Evolutionary conservation across 176 grass and related monocot species (phyloP).

Genomic region (Rhynchospora pubera): DNA sequence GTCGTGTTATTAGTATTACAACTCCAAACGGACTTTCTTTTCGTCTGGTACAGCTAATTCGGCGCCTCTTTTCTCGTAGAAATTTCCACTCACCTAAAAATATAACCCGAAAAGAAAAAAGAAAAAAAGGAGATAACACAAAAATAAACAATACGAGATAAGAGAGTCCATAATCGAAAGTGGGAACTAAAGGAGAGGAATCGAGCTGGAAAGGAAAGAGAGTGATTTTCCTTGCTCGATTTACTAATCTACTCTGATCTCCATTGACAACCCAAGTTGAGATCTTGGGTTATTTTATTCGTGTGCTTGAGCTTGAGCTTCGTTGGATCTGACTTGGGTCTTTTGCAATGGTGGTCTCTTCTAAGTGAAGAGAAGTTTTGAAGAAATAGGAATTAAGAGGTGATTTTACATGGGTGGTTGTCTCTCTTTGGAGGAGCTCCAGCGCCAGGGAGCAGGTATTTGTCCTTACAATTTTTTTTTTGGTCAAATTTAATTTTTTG

Average conservation of each 20-base stretch:
- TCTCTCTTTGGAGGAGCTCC: constrained; percentile 77
- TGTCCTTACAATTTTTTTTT: neutral
- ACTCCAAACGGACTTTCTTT: constrained; percentile 33
- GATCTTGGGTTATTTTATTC: neutral
- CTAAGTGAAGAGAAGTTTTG: constrained; percentile 22
- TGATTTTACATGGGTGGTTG: constrained; percentile 66
- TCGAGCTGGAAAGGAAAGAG: constrained; percentile 21
- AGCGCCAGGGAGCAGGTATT: constrained; percentile 57
- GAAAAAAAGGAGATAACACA: neutral
- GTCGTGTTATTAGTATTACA: constrained; percentile 15
- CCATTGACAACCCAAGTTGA: neutral
- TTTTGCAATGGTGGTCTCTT: constrained; percentile 29
- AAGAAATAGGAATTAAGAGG: constrained; percentile 22
- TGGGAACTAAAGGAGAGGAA: constrained; percentile 25
- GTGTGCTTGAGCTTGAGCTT: neutral
- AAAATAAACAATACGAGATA: constrained; percentile 7
- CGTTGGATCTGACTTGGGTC: neutral
- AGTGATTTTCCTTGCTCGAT: neutral
- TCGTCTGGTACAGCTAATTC: constrained; percentile 57
- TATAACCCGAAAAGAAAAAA: constrained; percentile 6
- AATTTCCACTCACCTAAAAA: constrained; percentile 13
- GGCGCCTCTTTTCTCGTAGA: constrained; percentile 29
- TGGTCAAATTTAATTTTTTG: constrained; percentile 5
- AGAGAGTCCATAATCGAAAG: constrained; percentile 18
- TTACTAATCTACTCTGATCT: neutral